Base-by-base conservation (phyloP, 1,284 basidiomycete genomes). In the Serendipita sp. region DNA sequence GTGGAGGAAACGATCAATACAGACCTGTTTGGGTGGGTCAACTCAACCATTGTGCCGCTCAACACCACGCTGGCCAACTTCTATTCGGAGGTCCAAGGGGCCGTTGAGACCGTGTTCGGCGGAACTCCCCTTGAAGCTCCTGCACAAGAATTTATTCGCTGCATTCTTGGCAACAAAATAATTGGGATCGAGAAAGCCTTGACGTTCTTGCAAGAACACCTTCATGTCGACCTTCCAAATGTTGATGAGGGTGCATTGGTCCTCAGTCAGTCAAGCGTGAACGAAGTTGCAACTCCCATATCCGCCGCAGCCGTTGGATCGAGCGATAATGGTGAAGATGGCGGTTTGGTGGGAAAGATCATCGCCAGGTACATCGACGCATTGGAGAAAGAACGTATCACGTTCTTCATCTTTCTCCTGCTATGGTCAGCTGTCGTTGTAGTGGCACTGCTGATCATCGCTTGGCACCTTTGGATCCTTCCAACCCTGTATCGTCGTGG, bases 11-110 rank as follows among this genome's bases (percentile, higher is more conserved):
- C 82, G 10, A 83, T 98, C 72, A 92, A 98, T 72, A 74, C 88
- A 42, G 87, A 90, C 15, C 73, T 97, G 50, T 95, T 98, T 66
- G 88, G 90, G 15, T 98, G 93, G 94, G 85, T 98, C 61, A 92
- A 96, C 69, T 81, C 78, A n/a, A 96, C 94, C 1, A 94, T 92
- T 0, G 82, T 82, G 3, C 86, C 86, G 3, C 82, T 99, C 67
- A 99, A 99, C 72, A 76, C 75, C 66, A 88, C 91, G 3, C 76
- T 92, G 68, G 83, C 81, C 70, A 75, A 74, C 53, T 88, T 91
- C 72, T 91, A 91, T 72, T 74, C 74, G 61, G 88, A 90, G 64
- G 74, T 91, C 44, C 84, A 91, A 74, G 76, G 79, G 64, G 77
- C 81, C 0, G 84, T 96, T 32, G 77, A 79, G 61, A 76, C 76